These are phyloP conservation scores for Asterochloris sp. DNA, from an alignment of 139 green algal species.

Conservation along the genomic window DNA sequence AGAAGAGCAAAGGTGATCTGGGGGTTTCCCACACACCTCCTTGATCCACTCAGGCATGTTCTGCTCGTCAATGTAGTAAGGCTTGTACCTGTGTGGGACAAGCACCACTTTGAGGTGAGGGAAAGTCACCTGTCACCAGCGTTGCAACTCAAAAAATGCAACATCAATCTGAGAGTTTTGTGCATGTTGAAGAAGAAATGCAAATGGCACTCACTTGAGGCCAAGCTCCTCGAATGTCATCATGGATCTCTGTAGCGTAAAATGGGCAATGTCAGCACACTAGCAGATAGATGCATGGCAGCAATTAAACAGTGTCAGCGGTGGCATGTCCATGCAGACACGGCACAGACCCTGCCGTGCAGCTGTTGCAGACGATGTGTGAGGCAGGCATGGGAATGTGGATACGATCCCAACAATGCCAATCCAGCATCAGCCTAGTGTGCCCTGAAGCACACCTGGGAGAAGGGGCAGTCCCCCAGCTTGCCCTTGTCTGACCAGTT, in stretches of 20 bases:
- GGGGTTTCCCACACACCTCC: background rate
- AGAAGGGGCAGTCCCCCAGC: conserved; percentile 1
- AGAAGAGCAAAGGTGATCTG: too few species aligned
- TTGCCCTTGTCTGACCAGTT: background rate
- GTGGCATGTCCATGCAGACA: too few species aligned
- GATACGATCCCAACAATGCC: background rate
- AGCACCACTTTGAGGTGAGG: background rate
- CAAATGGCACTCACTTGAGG: background rate
- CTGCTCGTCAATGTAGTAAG: background rate
- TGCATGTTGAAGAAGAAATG: too few species aligned
- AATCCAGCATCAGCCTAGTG: background rate
- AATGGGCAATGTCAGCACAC: too few species aligned
- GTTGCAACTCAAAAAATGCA: background rate
- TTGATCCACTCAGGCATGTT: conserved; percentile 4
- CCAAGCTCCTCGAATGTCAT: background rate
- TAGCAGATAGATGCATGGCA: too few species aligned
- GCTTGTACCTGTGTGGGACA: background rate
- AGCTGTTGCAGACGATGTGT: background rate
- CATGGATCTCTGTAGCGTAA: too few species aligned
- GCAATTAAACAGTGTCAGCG: too few species aligned
- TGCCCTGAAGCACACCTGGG: too few species aligned
- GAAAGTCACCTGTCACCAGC: background rate
- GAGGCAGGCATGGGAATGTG: background rate
- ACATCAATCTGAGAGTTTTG: background rate
- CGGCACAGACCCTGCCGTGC: background rate